phyloP scores from a whole-genome alignment of 371 early-diverging fungal genomes.

The Parasitella parasitica region DNA sequence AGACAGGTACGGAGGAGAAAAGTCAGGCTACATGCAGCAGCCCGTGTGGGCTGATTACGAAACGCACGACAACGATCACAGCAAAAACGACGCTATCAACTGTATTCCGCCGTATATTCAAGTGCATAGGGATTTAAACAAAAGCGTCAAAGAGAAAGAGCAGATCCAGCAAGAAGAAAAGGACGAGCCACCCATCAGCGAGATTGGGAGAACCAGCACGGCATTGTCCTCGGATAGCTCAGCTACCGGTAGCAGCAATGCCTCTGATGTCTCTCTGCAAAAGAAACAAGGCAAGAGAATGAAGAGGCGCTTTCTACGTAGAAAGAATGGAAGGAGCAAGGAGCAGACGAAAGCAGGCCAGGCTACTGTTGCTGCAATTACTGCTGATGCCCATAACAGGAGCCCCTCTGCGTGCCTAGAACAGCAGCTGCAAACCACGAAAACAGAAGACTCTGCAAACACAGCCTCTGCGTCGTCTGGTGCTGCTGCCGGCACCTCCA shows the following conservation, averaged over 20 bases:
- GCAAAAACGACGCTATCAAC: background rate
- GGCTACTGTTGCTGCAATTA: background rate
- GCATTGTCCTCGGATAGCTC: background rate
- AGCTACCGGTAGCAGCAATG: background rate
- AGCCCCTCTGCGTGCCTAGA: background rate
- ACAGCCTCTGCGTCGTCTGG: background rate
- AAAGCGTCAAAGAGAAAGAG: background rate
- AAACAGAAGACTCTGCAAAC: background rate
- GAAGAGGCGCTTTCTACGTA: background rate
- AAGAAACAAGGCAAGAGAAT: background rate
- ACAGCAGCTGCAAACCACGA: background rate
- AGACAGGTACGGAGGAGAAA: slow-evolving; percentile 1
- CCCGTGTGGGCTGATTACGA: slow-evolving; percentile 3
- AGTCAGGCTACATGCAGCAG: background rate
- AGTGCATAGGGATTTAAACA: background rate
- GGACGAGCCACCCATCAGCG: background rate
- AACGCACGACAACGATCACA: background rate
- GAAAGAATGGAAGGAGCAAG: background rate
- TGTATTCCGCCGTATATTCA: slow-evolving; percentile 22
- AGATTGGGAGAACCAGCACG: background rate
- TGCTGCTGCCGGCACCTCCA: background rate
- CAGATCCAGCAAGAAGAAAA: slow-evolving; percentile 9
- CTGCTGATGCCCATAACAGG: background rate
- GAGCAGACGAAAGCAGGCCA: background rate
- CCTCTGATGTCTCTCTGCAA: background rate